Conservation (phyloP, 2,329 filamentous ascomycete species). For the Annulohypoxylon truncatum region DNA sequence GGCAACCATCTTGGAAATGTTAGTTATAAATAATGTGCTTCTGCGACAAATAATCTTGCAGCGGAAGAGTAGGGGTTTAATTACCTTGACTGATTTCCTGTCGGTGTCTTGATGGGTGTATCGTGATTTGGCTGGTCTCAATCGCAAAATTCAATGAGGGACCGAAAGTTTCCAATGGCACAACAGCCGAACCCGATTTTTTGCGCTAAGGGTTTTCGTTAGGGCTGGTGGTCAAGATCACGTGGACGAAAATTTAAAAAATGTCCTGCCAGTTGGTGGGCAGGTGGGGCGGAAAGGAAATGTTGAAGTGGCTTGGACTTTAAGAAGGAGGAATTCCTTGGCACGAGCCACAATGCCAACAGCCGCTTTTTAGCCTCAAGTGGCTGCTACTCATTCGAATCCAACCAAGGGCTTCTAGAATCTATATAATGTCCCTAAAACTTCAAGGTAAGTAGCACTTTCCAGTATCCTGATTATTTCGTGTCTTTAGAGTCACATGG, state of each 20-base stretch:
- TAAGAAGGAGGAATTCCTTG: neutral
- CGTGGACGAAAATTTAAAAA: slow-evolving; percentile 23
- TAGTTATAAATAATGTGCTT: slow-evolving; percentile 19
- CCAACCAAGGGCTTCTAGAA: neutral
- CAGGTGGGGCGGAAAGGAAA: neutral
- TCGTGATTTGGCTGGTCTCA: slow-evolving; percentile 44
- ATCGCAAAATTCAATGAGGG: slow-evolving; percentile 43
- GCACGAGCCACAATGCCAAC: neutral
- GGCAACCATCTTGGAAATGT: slow-evolving; percentile 84
- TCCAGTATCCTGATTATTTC: neutral
- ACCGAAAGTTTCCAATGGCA: slow-evolving; percentile 41
- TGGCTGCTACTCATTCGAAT: neutral
- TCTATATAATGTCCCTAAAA: neutral
- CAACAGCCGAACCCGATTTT: slow-evolving; percentile 36
- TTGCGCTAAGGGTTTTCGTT: slow-evolving; percentile 43
- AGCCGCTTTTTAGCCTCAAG: neutral
- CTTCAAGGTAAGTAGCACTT: neutral
- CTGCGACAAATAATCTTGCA: neutral
- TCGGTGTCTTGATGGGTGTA: slow-evolving; percentile 44
- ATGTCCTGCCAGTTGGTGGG: neutral
- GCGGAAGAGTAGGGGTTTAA: slow-evolving; percentile 3
- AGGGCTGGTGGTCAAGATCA: slow-evolving; percentile 42
- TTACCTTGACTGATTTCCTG: slow-evolving; percentile 49
- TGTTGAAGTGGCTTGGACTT: neutral
- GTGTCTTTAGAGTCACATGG: neutral